Evolutionary conservation across 2,329 filamentous ascomycete genomes (phyloP), one percentile per base, ranked within the genome.

Genomic region (Drechslerella dactyloides): DNA sequence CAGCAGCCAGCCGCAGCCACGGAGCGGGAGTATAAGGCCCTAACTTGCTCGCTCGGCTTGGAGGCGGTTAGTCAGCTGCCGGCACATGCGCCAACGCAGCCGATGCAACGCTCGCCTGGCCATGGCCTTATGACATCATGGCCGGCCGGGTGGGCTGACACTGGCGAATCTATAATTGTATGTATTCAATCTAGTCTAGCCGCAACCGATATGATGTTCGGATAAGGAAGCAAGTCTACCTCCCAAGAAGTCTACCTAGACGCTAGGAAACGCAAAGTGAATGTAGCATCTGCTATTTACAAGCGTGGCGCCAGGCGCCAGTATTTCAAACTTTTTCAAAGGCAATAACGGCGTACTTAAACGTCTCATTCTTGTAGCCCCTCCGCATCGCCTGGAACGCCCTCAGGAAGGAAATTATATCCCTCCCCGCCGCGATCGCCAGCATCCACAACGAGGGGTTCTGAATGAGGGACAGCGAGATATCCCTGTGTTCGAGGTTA

Each of bases 371-470:
- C 0, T 82, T 82, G 75, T 86, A 87, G 0, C 85, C 85, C 66
- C 85, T 80, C 73, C 84, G 80, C 85, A 87, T 87, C 5, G 85
- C 85, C 15, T 85, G 81, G 78, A 87, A 87, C 0, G 85, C 83
- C 76, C 87, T 85, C 65, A 87, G 77, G 74, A 87, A 87, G 2
- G 85, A 84, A 46, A 87, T 82, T 1, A 84, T 85, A 73, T 87
- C 85, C 55, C 85, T 79, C 10, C 85, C 85, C 75, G 87, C 85
- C 21, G 84, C 83, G 46, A 86, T 82, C 2, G 85, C 85, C 73
- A 87, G 86, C 0, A 85, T 83, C 85, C 85, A 87, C 6, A 87
- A 81, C 1, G 84, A 82, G 0, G 85, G 85, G 24, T 84, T 86
- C 70, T 86, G 84, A 15, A 87, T 82, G 8, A 87, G 79, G 6